A percentile compares a stretch with the other conserved stretches of the same genome.
phyloP scores from a whole-genome alignment of 2,329 filamentous ascomycete genomes.

The Cladosporium austrohemisphaericum region DNA sequence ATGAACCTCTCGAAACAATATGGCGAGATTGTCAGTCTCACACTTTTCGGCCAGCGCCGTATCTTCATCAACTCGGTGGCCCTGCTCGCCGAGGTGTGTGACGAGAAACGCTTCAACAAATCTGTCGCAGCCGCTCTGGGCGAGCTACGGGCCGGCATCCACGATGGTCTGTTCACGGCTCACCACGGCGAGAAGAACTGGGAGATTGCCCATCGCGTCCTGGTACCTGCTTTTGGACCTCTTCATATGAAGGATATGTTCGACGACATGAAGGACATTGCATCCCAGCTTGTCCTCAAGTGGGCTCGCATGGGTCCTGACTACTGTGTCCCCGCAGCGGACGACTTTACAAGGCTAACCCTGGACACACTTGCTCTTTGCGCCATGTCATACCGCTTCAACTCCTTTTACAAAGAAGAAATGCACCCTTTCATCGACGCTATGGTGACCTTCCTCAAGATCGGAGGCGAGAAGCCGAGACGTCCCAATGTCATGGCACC shows the following conservation, averaged over 20 bases:
- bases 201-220: conserved; percentile 46
- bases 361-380: conserved; percentile 70
- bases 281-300: conserved; percentile 32
- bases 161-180: conserved; percentile 66
- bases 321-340: conserved; percentile 55
- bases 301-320: conserved; percentile 48
- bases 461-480: conserved; percentile 50
- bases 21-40: conserved; percentile 25
- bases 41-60: conserved; percentile 18
- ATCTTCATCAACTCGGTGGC: conserved; percentile 24
- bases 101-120: conserved; percentile 55
- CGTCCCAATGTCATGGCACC: conserved; percentile 41
- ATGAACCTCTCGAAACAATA: conserved; percentile 43
- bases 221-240: conserved; percentile 68
- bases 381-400: conserved; percentile 70
- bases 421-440: conserved; percentile 67
- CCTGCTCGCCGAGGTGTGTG: conserved; percentile 39
- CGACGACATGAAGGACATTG: conserved; percentile 18
- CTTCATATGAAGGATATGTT: conserved; percentile 67
- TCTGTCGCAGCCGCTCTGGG: conserved; percentile 48
- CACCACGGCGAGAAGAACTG: conserved; percentile 37
- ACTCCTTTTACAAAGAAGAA: conserved; percentile 66
- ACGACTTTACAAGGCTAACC: conserved; percentile 69
- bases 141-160: conserved; percentile 57
- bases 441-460: conserved; percentile 60